phyloP scores from a whole-genome alignment of 805 yeast genomes.

The Clavispora carvajalis region DNA sequence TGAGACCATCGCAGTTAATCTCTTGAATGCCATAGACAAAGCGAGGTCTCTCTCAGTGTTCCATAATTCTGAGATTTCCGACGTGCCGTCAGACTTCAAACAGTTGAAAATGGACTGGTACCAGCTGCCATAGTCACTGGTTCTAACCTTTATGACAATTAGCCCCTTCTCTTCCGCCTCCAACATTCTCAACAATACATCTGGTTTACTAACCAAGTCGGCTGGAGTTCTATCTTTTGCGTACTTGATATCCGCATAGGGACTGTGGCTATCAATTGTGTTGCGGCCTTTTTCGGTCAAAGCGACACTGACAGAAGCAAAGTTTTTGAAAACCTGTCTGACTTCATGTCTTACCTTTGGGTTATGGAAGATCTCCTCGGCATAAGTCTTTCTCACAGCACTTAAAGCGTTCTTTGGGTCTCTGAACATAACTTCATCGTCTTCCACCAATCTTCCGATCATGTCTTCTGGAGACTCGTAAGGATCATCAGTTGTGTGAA shows the following conservation, averaged over 20 bases:
- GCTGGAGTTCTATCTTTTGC: constrained; percentile 74
- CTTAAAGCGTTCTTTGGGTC: constrained; percentile 59
- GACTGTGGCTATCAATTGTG: constrained; percentile 73
- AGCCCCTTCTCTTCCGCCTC: constrained; percentile 84
- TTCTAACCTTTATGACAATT: constrained; percentile 56
- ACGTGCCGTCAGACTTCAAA: constrained; percentile 71
- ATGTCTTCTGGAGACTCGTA: constrained; percentile 55
- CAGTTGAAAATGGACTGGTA: constrained; percentile 41
- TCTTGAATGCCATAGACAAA: constrained; percentile 61
- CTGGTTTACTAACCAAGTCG: constrained; percentile 74
- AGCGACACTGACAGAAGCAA: constrained; percentile 65
- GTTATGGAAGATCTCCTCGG: constrained; percentile 76
- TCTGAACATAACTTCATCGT: constrained; percentile 47
- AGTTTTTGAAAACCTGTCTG: constrained; percentile 56
- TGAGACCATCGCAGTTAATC: constrained; percentile 61
- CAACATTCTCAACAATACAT: constrained; percentile 79
- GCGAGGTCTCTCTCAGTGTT: constrained; percentile 66
- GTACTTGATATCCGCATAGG: constrained; percentile 86
- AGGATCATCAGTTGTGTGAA: constrained; percentile 70
- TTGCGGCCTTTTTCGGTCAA: constrained; percentile 70
- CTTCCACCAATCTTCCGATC: constrained; percentile 42
- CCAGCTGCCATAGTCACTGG: constrained; percentile 41
- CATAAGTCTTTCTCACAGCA: constrained; percentile 69
- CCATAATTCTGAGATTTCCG: constrained; percentile 77
- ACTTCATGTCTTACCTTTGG: constrained; percentile 73